phyloP scores from a whole-genome alignment of 192 early-diverging fungal species.

The Podochytrium sp. region DNA sequence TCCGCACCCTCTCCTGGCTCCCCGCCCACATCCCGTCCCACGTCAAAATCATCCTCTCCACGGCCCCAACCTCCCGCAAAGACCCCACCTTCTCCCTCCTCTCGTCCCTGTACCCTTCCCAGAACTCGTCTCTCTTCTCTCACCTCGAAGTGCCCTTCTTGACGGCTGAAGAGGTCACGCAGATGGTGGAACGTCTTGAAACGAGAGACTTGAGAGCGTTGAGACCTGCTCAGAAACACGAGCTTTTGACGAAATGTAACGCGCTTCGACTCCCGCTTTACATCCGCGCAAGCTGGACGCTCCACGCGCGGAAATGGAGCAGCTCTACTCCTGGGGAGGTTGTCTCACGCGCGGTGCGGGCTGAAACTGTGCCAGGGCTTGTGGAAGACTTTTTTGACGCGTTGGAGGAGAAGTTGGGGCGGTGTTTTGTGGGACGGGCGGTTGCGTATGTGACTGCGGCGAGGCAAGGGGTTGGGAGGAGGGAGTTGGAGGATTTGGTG shows the following conservation, averaged over 20 bases:
- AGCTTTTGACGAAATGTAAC: constrained; percentile 21
- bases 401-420: constrained; percentile 25
- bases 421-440: constrained; percentile 25
- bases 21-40: constrained; percentile 19
- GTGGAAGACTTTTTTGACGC: constrained; percentile 31
- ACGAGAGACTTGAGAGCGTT: neutral
- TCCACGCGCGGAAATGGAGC: constrained; percentile 25
- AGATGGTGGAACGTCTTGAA: neutral
- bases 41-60: constrained; percentile 25
- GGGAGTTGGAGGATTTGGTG: constrained; percentile 34
- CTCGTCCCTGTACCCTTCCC: constrained; percentile 9
- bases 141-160: constrained; percentile 31
- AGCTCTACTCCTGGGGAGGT: neutral
- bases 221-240: neutral
- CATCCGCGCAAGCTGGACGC: constrained; percentile 28
- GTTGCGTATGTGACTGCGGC: constrained; percentile 37
- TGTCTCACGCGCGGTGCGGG: neutral
- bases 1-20: constrained; percentile 28
- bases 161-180: neutral
- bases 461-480: constrained; percentile 7
- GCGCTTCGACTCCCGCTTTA: constrained; percentile 19
- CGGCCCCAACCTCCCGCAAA: constrained; percentile 26
- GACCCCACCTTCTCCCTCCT: constrained; percentile 20
- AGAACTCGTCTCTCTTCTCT: neutral
- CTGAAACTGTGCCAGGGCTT: constrained; percentile 30